Evolutionary conservation across 768 basidiomycete species (phyloP), one percentile per base, ranked within the genome.

Genomic region (Boletus huronensis): DNA sequence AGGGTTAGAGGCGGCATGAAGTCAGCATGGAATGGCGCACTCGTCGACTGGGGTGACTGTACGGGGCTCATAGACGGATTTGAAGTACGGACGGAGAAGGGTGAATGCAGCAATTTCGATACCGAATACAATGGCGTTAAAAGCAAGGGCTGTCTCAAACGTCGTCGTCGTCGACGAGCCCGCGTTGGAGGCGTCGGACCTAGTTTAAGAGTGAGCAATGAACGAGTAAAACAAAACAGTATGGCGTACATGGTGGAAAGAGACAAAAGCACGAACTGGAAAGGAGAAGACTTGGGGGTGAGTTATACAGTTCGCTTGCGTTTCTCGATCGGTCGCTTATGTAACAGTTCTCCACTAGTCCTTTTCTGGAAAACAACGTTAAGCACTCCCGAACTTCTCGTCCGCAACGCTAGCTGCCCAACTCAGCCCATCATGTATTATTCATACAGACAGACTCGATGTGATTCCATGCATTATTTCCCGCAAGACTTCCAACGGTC

Each of bases 61-160:
- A 52, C 93, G 77, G 0, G 94, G 95, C 63, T 93, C 89, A 68
- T 93, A 98, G 44, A 98, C 87, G 14, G 85, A 78, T 58, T 86
- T 89, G 79, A 98, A 97, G 65, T 83, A 85, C 11, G 87, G 84
- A 39, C 94, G 78, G 28, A 97, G 70, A 58, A 96, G 54, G n/a
- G 93, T 87, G 74, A 97, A 98, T 16, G 80, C 79, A 5, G 65
- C 76, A 48, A 98, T 69, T 72, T 95, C 88, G 6, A 72, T 78
- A 9, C 73, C 85, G 58, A 90, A 90, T 23, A 92, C 82, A 35
- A 79, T 79, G 0, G 75, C 77, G 67, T 98, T 98, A 77, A 94
- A 85, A 17, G 84, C 82, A 42, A 98, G 79, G 3, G 96, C 89
- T 6, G 95, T 88, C 40, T 88, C 69, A 68, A 98, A 98, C 10